Percentiles rank a stretch among this genome's conserved stretches.
Evolutionary conservation across 2,329 filamentous ascomycete species (phyloP).

Genomic region (Chaetothyriales sp.): DNA sequence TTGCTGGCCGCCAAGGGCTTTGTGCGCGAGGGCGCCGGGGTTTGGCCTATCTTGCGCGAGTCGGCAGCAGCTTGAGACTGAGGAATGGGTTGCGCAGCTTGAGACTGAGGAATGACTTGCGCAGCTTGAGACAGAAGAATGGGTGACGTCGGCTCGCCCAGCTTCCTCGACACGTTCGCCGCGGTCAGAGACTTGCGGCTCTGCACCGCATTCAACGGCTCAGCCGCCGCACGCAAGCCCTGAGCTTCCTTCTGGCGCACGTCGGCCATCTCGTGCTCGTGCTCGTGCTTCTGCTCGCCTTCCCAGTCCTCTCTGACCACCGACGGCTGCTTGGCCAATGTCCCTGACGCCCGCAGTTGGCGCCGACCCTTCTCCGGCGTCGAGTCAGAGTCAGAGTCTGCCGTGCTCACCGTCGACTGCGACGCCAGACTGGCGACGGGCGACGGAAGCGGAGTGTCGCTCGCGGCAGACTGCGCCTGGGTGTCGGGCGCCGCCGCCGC

Average conservation of each 20-base stretch:
- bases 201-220: background rate
- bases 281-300: constrained; percentile 24
- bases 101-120: background rate
- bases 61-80: background rate
- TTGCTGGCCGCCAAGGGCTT: constrained; percentile 7
- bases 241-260: constrained; percentile 2
- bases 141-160: constrained; percentile 10
- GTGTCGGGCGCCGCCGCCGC: constrained; percentile 2
- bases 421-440: no score
- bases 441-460: no score
- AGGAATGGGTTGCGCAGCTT: background rate
- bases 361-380: constrained; percentile 16
- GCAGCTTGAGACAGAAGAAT: constrained; percentile 2
- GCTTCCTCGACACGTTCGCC: constrained; percentile 18
- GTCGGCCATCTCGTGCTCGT: constrained; percentile 4
- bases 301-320: constrained; percentile 30
- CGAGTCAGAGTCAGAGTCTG: constrained; percentile 21
- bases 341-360: constrained; percentile 18
- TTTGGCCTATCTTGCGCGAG: constrained; percentile 1
- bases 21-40: background rate
- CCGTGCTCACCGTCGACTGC: background rate
- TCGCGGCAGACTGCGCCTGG: no score
- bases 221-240: constrained; percentile 1
- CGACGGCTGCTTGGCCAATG: constrained; percentile 26
- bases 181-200: constrained; percentile 8